Evolutionary conservation across 2,329 filamentous ascomycete genomes (phyloP), one percentile per base, ranked within the genome.

Genomic region (Fusarium fracticaudum): DNA sequence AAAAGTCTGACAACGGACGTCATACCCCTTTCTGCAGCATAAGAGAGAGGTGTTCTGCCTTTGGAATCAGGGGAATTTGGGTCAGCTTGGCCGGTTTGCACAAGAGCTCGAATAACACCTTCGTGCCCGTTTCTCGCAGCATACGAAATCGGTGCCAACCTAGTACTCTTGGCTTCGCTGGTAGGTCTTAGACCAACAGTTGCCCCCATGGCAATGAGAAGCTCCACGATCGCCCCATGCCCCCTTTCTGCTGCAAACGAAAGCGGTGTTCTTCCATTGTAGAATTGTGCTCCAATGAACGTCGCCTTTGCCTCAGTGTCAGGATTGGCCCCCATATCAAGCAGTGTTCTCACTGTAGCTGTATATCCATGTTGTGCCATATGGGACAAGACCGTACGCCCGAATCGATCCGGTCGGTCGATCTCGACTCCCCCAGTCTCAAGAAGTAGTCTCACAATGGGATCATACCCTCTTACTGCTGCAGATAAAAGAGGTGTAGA

Each of bases 161-260:
- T 13, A 1, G 43, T 7, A 9, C 11, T 20, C 5, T 20, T 0
- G 5, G 0, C 43, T 20, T 20, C 0, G 1, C 1, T 0, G 1
- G n/a, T 18, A 45, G n/a, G 1, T 26, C 0, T 9, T 26, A 13
- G 17, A 45, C 17, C n/a, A 0, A 26, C 6, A 20, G 24, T 45
- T 20, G 44, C 24, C 24, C 44, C 44, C 8, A 4, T 45, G 5
- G 3, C 14, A 1, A 45, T 20, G 1, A 45, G 44, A 26, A 45
- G 24, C 44, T 45, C 24, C 20, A 26, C 44, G 0, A 26, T 26
- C 1, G 17, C 1, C 24, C 1, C 1, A 45, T 45, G 44, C 44
- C 44, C 44, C 0, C 4, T 6, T 12, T 45, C 44, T 4, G 44
- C 44, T 20, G 44, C 44, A 2, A 45, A 45, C 5, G 44, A 45